Evolutionary conservation across 2,329 filamentous ascomycete genomes (phyloP).

Genomic region (Geosmithia flava): DNA sequence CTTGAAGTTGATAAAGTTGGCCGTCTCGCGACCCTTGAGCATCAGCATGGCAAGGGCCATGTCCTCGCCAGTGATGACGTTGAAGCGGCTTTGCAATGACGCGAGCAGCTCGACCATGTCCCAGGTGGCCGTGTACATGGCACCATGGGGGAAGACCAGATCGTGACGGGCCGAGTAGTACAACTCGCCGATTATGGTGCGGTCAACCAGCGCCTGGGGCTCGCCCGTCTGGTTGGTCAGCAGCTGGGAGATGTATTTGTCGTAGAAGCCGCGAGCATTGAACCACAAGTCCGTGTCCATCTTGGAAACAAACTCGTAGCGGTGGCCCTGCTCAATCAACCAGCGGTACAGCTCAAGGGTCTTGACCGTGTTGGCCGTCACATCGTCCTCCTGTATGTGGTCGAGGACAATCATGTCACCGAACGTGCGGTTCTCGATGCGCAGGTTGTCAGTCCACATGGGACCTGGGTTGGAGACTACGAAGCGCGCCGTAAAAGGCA

Average conservation of each 20-base stretch:
- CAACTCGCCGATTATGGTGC: conserved; percentile 15
- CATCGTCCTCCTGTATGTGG: conserved; percentile 14
- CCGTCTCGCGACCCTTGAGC: conserved; percentile 10
- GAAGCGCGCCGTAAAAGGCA: conserved; percentile 16
- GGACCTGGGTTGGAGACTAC: conserved; percentile 16
- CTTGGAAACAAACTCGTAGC: conserved; percentile 18
- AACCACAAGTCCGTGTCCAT: conserved; percentile 19
- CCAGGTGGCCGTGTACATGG: conserved; percentile 20
- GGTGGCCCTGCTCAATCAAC: conserved; percentile 9
- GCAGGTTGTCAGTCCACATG: conserved; percentile 12
- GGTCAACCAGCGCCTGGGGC: conserved; percentile 6
- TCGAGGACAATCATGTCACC: conserved; percentile 20
- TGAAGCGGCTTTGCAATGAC: conserved; percentile 11
- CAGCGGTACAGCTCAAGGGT: conserved; percentile 19
- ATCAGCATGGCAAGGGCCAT: conserved; percentile 15
- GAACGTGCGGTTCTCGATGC: conserved; percentile 16
- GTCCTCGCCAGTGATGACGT: conserved; percentile 16
- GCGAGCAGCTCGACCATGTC: conserved; percentile 15
- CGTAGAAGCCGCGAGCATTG: conserved; percentile 17
- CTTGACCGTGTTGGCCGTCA: conserved; percentile 19
- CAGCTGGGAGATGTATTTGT: conserved; percentile 12
- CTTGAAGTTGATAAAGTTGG: conserved; percentile 14
- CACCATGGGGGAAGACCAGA: conserved; percentile 16
- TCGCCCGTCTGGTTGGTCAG: conserved; percentile 7
- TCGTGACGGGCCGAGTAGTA: conserved; percentile 12